A percentile compares a stretch with the other conserved stretches of the same genome.
These are phyloP conservation scores for Stachybotrys chartarum DNA, from an alignment of 2,329 filamentous ascomycete genomes.

Conservation along the genomic window DNA sequence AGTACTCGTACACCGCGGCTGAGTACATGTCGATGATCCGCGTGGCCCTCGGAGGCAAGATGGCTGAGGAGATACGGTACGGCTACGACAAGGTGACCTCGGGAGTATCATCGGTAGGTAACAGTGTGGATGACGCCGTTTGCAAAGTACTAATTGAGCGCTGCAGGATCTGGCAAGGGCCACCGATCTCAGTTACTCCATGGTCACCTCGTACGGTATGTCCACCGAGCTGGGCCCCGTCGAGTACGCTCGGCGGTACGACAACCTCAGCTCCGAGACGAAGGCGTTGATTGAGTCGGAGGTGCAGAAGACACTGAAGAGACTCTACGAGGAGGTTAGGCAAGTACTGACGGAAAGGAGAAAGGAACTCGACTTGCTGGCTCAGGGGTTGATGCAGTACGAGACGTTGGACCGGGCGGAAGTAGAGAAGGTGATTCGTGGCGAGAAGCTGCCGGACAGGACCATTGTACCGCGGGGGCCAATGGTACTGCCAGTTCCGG, in stretches of 20 bases:
- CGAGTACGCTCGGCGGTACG: slow-evolving; percentile 76
- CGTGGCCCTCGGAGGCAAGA: slow-evolving; percentile 76
- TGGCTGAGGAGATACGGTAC: slow-evolving; percentile 86
- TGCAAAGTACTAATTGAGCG: slow-evolving; percentile 15
- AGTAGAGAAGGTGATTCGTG: slow-evolving; percentile 82
- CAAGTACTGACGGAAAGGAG: slow-evolving; percentile 67
- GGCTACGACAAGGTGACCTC: slow-evolving; percentile 87
- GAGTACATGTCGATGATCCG: slow-evolving; percentile 79
- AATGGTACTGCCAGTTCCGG: slow-evolving; percentile 29
- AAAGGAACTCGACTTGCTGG: slow-evolving; percentile 79
- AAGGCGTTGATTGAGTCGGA: slow-evolving; percentile 82
- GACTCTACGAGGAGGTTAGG: slow-evolving; percentile 67
- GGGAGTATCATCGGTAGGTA: slow-evolving; percentile 69
- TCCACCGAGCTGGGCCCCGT: slow-evolving; percentile 82
- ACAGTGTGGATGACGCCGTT: not conserved
- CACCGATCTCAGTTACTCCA: slow-evolving; percentile 74
- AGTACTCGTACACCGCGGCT: slow-evolving; percentile 78
- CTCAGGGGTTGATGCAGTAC: slow-evolving; percentile 86
- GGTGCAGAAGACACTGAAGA: slow-evolving; percentile 77
- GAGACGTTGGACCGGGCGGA: slow-evolving; percentile 87
- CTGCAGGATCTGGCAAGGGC: slow-evolving; percentile 72
- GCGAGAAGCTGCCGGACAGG: slow-evolving; percentile 71
- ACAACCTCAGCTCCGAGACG: slow-evolving; percentile 76
- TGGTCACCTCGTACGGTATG: slow-evolving; percentile 89
- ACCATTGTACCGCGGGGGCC: slow-evolving; percentile 46